phyloP scores from a whole-genome alignment of 2,329 filamentous ascomycete species.

The Colletotrichum sp. region DNA sequence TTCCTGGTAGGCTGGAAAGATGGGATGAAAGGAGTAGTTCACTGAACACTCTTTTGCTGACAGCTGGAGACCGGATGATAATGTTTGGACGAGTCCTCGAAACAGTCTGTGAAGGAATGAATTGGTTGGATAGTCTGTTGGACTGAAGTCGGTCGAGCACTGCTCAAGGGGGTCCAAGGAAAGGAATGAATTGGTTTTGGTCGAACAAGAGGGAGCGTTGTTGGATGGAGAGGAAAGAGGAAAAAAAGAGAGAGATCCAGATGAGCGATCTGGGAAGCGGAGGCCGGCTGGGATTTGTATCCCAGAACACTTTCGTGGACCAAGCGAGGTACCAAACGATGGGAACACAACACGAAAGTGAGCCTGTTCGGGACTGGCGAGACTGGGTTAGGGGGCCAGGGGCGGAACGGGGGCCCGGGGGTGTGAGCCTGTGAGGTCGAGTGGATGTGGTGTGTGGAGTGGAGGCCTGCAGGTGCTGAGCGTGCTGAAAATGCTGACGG shows the following conservation, averaged over 20 bases:
- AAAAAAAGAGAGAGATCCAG: background rate
- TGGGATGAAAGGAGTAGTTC: slow-evolving; percentile 17
- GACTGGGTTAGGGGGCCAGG: slow-evolving; percentile 15
- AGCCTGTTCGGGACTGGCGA: slow-evolving; percentile 18
- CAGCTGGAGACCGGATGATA: slow-evolving; percentile 7
- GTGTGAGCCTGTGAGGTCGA: background rate
- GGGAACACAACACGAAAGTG: background rate
- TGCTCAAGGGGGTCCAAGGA: slow-evolving; percentile 14
- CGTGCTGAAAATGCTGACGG: background rate
- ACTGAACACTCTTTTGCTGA: slow-evolving; percentile 15
- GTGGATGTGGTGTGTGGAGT: background rate
- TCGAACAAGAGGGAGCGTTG: slow-evolving; percentile 21
- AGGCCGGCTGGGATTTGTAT: slow-evolving; percentile 19
- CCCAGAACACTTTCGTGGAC: background rate
- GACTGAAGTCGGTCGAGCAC: slow-evolving; percentile 17
- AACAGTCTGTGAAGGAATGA: slow-evolving; percentile 14
- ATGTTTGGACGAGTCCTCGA: slow-evolving; percentile 10
- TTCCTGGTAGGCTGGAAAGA: slow-evolving; percentile 5
- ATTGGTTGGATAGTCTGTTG: background rate
- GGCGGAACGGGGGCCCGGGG: slow-evolving; percentile 1
- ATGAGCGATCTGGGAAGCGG: background rate
- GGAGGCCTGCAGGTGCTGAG: background rate
- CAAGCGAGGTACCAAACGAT: background rate
- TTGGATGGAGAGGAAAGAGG: slow-evolving; percentile 7
- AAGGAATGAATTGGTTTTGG: slow-evolving; percentile 20